A percentile compares a stretch with the other conserved stretches of the same genome.
Evolutionary conservation across 495 filamentous ascomycete genomes (phyloP).

Genomic region (Aspergillus indologenus): DNA sequence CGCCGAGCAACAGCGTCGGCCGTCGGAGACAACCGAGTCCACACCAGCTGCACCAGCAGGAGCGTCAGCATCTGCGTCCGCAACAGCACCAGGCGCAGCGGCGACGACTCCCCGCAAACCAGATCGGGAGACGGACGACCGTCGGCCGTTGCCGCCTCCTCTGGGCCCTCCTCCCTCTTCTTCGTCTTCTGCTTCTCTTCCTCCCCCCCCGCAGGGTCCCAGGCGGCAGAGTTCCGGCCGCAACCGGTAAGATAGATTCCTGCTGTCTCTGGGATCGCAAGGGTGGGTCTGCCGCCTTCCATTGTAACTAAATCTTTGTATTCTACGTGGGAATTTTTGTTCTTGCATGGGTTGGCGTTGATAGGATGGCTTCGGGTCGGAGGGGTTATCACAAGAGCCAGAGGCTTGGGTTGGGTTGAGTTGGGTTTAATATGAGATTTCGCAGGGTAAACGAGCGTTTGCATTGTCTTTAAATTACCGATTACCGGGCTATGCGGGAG

Average conservation of each 20-base stretch:
- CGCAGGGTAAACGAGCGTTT: too few relatives aligned
- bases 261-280: too few relatives aligned
- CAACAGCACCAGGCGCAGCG: conserved; percentile 20
- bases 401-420: too few relatives aligned
- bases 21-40: conserved; percentile 26
- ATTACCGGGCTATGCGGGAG: too few relatives aligned
- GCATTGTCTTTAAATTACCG: too few relatives aligned
- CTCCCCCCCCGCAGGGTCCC: background rate
- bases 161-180: background rate
- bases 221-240: background rate
- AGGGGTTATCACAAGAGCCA: background rate
- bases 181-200: background rate
- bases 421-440: background rate
- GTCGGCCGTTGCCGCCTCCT: background rate
- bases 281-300: too few relatives aligned
- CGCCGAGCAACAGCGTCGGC: background rate
- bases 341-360: background rate
- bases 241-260: background rate
- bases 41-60: conserved; percentile 19
- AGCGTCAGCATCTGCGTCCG: conserved; percentile 15
- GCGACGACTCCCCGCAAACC: background rate
- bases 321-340: background rate
- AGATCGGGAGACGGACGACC: background rate
- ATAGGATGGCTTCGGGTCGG: background rate
- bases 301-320: background rate